Evolutionary conservation across 2,329 filamentous ascomycete genomes (phyloP).

Genomic region (Exophiala phaeomuriformis): DNA sequence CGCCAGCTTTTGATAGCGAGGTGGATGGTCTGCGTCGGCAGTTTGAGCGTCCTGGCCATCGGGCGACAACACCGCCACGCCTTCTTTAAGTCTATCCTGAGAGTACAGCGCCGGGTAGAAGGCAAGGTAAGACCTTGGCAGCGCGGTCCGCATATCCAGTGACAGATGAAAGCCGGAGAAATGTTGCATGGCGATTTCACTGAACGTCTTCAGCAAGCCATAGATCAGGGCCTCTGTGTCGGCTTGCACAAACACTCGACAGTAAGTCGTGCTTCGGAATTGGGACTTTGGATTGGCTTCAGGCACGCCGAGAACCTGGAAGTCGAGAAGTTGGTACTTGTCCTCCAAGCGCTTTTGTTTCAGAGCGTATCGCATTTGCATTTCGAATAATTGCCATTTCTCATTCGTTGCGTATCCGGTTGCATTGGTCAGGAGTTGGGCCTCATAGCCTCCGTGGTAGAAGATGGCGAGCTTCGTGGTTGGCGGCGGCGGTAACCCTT

Average conservation of each 20-base stretch:
- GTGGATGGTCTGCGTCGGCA: constrained; percentile 21
- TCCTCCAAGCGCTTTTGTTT: constrained; percentile 32
- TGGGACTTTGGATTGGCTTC: constrained; percentile 37
- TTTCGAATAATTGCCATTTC: constrained; percentile 41
- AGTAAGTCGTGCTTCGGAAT: constrained; percentile 39
- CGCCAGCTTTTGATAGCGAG: constrained; percentile 21
- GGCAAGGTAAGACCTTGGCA: constrained; percentile 37
- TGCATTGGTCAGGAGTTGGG: constrained; percentile 41
- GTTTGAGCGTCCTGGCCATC: constrained; percentile 25
- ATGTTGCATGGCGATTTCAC: constrained; percentile 36
- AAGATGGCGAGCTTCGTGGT: constrained; percentile 49
- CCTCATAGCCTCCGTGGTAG: constrained; percentile 44
- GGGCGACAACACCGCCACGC: constrained; percentile 26
- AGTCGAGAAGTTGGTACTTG: constrained; percentile 47
- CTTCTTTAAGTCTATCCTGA: constrained; percentile 29
- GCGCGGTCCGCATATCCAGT: constrained; percentile 37
- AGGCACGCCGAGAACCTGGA: constrained; percentile 42
- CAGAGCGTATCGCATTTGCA: constrained; percentile 33
- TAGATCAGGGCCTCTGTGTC: constrained; percentile 17
- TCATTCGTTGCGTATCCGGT: constrained; percentile 43
- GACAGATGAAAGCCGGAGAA: constrained; percentile 41
- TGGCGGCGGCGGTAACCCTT: constrained; percentile 41
- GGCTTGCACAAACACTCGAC: constrained; percentile 41
- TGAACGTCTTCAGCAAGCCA: constrained; percentile 18
- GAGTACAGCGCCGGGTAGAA: constrained; percentile 38